Evolutionary conservation across 805 yeast genomes (phyloP).

Genomic region (Saccharomyces paradoxus): DNA sequence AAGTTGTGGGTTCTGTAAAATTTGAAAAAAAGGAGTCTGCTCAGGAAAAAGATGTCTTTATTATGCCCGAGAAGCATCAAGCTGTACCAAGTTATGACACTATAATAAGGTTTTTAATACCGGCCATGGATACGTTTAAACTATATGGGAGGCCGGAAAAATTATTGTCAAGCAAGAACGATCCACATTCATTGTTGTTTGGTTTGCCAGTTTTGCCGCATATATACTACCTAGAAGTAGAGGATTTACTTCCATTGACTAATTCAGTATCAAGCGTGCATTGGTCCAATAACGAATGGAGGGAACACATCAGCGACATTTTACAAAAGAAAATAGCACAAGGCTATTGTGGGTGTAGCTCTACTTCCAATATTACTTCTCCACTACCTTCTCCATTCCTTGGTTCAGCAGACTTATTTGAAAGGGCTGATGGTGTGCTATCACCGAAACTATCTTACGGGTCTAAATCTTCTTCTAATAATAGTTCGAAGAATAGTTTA

Average conservation of each 20-base stretch:
- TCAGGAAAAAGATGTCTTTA: slow-evolving; percentile 41
- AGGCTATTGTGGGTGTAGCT: slow-evolving; percentile 78
- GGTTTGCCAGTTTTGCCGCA: slow-evolving; percentile 71
- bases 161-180: slow-evolving; percentile 49
- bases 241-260: slow-evolving; percentile 44
- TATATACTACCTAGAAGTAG: slow-evolving; percentile 51
- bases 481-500: background rate
- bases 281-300: slow-evolving; percentile 62
- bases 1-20: slow-evolving; percentile 72
- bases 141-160: slow-evolving; percentile 68
- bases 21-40: slow-evolving; percentile 46
- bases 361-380: slow-evolving; percentile 51
- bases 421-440: slow-evolving; percentile 14
- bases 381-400: slow-evolving; percentile 47
- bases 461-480: slow-evolving; percentile 1
- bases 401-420: slow-evolving; percentile 30
- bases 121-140: slow-evolving; percentile 60
- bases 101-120: slow-evolving; percentile 60
- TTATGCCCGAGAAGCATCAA: slow-evolving; percentile 65
- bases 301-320: slow-evolving; percentile 44
- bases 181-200: slow-evolving; percentile 50
- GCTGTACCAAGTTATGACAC: slow-evolving; percentile 68
- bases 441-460: slow-evolving; percentile 5
- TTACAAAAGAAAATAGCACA: slow-evolving; percentile 43
- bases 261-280: slow-evolving; percentile 30